Percentiles rank a stretch among this genome's conserved stretches.
Evolutionary conservation across 805 yeast genomes (phyloP).

Genomic region (Pichia paraexigua): DNA sequence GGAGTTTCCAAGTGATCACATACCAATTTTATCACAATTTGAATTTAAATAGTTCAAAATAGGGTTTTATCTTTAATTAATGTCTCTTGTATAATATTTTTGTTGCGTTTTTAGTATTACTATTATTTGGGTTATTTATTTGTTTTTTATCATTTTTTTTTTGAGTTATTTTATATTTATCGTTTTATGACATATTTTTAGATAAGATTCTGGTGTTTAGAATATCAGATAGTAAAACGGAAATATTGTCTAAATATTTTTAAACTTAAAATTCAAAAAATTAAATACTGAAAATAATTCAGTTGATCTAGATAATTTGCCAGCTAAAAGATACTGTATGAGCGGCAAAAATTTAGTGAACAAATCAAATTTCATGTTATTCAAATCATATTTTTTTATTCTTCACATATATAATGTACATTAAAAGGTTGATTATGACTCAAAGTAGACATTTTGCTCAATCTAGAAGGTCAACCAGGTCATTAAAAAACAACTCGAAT

Average conservation of each 20-base stretch:
- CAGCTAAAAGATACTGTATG: too few relatives aligned
- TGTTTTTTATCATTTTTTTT: background rate
- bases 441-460: constrained; percentile 8
- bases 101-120: background rate
- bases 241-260: too few relatives aligned
- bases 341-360: background rate
- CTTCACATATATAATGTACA: background rate
- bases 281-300: too few relatives aligned
- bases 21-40: constrained; percentile 24
- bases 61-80: too few relatives aligned
- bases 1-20: constrained; percentile 49
- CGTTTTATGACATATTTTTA: too few relatives aligned
- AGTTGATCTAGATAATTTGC: too few relatives aligned
- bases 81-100: background rate
- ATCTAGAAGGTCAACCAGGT: background rate
- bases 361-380: background rate
- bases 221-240: too few relatives aligned
- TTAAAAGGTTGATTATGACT: constrained; percentile 6
- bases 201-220: too few relatives aligned
- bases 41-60: constrained; percentile 8
- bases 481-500: background rate
- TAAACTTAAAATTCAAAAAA: too few relatives aligned
- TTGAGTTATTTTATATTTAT: background rate
- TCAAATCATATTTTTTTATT: background rate
- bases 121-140: background rate